Conservation (phyloP, 441 rosid genomes). For the Populus hybrid region DNA sequence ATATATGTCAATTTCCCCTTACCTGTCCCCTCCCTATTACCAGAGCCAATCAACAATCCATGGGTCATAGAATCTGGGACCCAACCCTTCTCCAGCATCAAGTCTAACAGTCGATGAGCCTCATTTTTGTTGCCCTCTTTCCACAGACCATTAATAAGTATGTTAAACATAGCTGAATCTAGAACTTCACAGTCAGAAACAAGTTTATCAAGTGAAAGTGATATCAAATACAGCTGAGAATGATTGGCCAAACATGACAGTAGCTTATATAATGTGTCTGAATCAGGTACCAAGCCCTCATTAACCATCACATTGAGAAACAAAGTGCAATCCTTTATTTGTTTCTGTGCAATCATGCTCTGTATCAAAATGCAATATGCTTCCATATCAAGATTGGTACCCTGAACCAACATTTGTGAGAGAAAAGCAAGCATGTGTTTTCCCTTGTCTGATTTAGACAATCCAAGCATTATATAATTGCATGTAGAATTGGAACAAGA, state of each 20-base stretch:
- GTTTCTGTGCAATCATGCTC: constrained; percentile 30
- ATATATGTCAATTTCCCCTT: constrained; percentile 8
- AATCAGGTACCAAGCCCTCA: constrained; percentile 38
- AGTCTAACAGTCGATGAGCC: constrained; percentile 38
- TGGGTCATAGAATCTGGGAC: constrained; percentile 48
- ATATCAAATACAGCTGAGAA: constrained; percentile 29
- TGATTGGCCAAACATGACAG: constrained; percentile 29
- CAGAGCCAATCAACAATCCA: constrained; percentile 38
- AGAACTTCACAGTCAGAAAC: constrained; percentile 22
- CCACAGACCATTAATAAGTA: constrained; percentile 46
- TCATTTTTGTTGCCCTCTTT: constrained; percentile 41
- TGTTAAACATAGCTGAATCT: constrained; percentile 34
- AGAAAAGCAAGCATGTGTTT: constrained; percentile 27
- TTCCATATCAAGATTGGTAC: constrained; percentile 34
- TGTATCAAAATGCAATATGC: constrained; percentile 41
- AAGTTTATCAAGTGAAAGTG: constrained; percentile 27
- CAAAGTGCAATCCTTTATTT: constrained; percentile 29
- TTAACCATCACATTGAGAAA: constrained; percentile 39
- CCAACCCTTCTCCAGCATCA: constrained; percentile 60
- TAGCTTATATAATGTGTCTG: constrained; percentile 24
- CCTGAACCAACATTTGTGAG: constrained; percentile 40
- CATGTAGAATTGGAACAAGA: constrained; percentile 27
- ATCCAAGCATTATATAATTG: constrained; percentile 34
- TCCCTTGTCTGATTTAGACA: constrained; percentile 27
- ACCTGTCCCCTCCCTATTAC: constrained; percentile 22